These are phyloP conservation scores for Solanum tarapatanum DNA, from an alignment of 257 asterid species.

Conservation along the genomic window DNA sequence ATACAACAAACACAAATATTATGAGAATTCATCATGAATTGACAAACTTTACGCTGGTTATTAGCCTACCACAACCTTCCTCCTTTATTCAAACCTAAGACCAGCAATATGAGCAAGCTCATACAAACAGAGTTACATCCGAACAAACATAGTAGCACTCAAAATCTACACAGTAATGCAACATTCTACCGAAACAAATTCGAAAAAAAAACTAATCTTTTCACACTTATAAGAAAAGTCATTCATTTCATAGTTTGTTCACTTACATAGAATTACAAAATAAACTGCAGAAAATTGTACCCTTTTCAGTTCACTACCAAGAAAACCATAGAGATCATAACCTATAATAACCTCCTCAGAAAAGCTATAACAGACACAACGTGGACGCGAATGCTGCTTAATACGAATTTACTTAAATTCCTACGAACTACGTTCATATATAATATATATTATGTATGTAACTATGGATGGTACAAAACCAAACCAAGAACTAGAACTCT, in stretches of 20 bases:
- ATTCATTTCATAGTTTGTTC: neutral
- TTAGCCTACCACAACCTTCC: accelerated
- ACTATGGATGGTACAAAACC: neutral
- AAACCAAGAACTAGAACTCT: neutral
- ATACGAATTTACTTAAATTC: neutral
- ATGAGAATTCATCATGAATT: neutral
- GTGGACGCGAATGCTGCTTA: neutral
- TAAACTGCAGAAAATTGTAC: neutral
- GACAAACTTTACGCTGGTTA: neutral
- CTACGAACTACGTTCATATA: neutral
- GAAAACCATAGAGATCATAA: neutral
- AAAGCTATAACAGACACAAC: neutral
- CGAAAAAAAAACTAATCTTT: neutral
- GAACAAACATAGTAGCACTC: neutral
- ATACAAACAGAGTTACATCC: neutral
- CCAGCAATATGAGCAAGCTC: neutral
- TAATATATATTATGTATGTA: neutral
- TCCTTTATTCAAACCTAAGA: neutral
- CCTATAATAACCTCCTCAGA: neutral
- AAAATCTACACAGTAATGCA: neutral
- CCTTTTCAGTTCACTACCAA: neutral
- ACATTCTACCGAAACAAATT: neutral
- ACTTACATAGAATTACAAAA: neutral
- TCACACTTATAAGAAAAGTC: neutral
- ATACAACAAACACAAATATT: neutral